Conservation (phyloP, 768 basidiomycete species). For the Tubosaeta sp. region DNA sequence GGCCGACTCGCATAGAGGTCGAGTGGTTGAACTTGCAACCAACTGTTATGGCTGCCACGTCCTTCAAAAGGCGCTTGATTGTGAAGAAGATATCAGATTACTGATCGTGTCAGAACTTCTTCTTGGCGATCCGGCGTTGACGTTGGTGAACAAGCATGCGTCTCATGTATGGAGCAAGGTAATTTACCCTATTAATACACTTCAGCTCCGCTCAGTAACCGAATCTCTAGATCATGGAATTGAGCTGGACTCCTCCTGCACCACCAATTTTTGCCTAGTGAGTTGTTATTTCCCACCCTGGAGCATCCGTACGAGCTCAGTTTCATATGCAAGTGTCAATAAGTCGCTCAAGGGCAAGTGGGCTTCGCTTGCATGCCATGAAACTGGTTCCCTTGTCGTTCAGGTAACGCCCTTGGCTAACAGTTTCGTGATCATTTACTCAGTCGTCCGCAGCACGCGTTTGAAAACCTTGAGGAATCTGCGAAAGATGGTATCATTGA, state of each 20-base stretch:
- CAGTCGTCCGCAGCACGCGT: slow-evolving; percentile 56
- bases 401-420: slow-evolving; percentile 46
- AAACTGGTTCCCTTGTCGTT: slow-evolving; percentile 85
- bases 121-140: slow-evolving; percentile 79
- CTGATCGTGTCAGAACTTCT: slow-evolving; percentile 83
- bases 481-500: slow-evolving; percentile 84
- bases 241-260: slow-evolving; percentile 82
- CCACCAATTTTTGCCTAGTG: slow-evolving; percentile 87
- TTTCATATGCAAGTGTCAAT: slow-evolving; percentile 57
- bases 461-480: slow-evolving; percentile 78
- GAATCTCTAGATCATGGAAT: slow-evolving; percentile 73
- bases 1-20: slow-evolving; percentile 45
- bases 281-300: slow-evolving; percentile 25
- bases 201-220: slow-evolving; percentile 5
- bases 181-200: slow-evolving; percentile 1
- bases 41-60: slow-evolving; percentile 91
- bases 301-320: neutral
- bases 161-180: slow-evolving; percentile 94
- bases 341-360: slow-evolving; percentile 84
- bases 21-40: slow-evolving; percentile 81
- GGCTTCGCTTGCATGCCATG: slow-evolving; percentile 86
- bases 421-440: slow-evolving; percentile 3
- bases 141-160: slow-evolving; percentile 85
- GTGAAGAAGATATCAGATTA: slow-evolving; percentile 81
- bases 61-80: slow-evolving; percentile 85